Conservation (phyloP, 2,329 filamentous ascomycete species). For the Trichoderma atroviride region DNA sequence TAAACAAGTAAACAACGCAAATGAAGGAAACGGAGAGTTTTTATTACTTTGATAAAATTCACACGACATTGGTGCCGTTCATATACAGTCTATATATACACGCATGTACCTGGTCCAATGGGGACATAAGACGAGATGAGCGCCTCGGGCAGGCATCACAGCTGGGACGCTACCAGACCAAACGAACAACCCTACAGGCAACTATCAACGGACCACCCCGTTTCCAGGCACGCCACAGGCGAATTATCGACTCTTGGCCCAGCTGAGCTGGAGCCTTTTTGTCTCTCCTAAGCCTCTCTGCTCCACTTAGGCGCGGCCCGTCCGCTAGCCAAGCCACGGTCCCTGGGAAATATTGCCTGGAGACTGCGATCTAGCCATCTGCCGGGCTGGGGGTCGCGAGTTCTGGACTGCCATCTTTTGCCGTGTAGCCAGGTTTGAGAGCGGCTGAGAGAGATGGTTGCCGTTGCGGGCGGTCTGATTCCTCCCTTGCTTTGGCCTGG, state of each 20-base stretch:
- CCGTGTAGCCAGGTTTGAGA: neutral
- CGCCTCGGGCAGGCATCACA: neutral
- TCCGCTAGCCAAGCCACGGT: conserved; percentile 14
- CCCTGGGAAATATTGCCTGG: conserved; percentile 2
- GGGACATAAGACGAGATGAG: neutral
- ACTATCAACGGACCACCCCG: conserved; percentile 19
- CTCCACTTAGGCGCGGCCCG: conserved; percentile 20
- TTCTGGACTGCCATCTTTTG: neutral
- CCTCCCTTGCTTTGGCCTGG: neutral
- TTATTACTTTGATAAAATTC: neutral
- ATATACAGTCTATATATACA: neutral
- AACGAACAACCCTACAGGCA: neutral
- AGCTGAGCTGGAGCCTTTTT: conserved; percentile 10
- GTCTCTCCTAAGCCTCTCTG: neutral
- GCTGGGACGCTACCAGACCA: neutral
- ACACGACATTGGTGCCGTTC: neutral
- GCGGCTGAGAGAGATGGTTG: neutral
- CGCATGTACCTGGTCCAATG: neutral
- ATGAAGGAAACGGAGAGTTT: neutral
- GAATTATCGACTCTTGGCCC: conserved; percentile 5
- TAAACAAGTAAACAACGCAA: neutral
- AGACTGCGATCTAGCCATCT: neutral
- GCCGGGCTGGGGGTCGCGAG: neutral
- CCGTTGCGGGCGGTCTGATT: neutral
- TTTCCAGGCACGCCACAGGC: conserved; percentile 10